Evolutionary conservation across 2,329 filamentous ascomycete genomes (phyloP).

Genomic region (Cercospora sojina): DNA sequence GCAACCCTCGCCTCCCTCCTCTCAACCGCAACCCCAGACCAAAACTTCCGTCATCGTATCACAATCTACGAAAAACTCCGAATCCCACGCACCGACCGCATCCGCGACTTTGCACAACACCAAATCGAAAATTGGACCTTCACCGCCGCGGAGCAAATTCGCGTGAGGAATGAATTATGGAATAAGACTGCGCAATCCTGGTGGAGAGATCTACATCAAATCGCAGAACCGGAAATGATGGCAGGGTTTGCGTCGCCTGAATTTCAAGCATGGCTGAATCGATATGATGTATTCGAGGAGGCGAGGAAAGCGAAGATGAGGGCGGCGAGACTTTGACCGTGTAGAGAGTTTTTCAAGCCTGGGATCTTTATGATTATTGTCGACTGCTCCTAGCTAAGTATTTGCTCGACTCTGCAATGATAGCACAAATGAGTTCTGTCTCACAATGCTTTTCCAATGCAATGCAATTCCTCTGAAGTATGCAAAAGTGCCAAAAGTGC

Average conservation of each 20-base stretch:
- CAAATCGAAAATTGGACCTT: constrained; percentile 9
- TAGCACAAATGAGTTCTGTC: background rate
- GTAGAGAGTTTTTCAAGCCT: background rate
- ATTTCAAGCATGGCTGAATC: constrained; percentile 12
- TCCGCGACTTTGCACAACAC: constrained; percentile 6
- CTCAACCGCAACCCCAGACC: background rate
- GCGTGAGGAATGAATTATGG: constrained; percentile 7
- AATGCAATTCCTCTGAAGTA: background rate
- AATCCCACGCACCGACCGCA: constrained; percentile 7
- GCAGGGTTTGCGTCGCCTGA: constrained; percentile 4
- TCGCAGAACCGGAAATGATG: constrained; percentile 1
- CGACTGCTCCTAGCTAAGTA: background rate
- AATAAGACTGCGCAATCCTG: constrained; percentile 7
- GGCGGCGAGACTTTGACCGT: background rate
- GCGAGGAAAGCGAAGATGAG: constrained; percentile 4
- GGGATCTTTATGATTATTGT: background rate
- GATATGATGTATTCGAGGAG: constrained; percentile 15
- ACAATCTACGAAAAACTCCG: constrained; percentile 15
- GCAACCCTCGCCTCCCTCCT: constrained; percentile 13
- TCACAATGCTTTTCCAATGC: background rate
- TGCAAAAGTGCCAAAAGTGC: background rate
- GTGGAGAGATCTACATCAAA: background rate
- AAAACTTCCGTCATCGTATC: background rate
- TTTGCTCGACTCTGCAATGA: background rate
- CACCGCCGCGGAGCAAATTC: background rate